Conservation (phyloP, 1,139 yeast species). For the Tardiomyces blankii region DNA sequence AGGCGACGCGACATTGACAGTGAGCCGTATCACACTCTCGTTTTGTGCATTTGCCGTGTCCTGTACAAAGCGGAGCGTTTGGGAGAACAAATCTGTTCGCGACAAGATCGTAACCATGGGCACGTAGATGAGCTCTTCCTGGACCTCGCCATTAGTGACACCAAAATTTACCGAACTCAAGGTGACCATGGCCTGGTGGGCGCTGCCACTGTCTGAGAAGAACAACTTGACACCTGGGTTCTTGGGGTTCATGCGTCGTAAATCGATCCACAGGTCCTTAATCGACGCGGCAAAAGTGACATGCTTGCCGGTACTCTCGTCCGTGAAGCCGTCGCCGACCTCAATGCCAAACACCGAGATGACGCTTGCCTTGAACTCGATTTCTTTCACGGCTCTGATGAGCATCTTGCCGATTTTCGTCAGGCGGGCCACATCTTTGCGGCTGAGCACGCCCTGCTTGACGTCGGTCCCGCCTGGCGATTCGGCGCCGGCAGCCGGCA, state of each 20-base stretch:
- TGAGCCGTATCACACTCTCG: constrained; percentile 21
- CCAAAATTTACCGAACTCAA: constrained; percentile 28
- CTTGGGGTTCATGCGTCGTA: constrained; percentile 27
- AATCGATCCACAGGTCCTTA: constrained; percentile 27
- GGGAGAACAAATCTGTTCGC: constrained; percentile 27
- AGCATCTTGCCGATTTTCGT: constrained; percentile 19
- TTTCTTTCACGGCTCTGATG: constrained; percentile 25
- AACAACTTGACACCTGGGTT: constrained; percentile 30
- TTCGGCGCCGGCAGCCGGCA: neutral
- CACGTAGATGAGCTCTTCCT: constrained; percentile 28
- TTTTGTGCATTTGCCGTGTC: constrained; percentile 13
- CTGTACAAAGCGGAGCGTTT: constrained; percentile 22
- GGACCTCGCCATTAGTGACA: constrained; percentile 16
- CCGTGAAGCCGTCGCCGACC: constrained; percentile 2
- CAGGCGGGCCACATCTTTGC: constrained; percentile 13
- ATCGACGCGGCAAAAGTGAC: constrained; percentile 19
- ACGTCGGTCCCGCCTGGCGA: neutral
- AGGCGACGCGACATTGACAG: constrained; percentile 27
- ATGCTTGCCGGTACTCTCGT: constrained; percentile 3
- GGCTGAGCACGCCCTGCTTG: constrained; percentile 7
- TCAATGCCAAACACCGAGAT: constrained; percentile 19
- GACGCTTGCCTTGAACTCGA: constrained; percentile 23
- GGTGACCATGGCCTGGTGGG: constrained; percentile 31
- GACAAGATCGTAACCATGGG: constrained; percentile 29
- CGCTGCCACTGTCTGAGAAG: constrained; percentile 24